phyloP scores from a whole-genome alignment of 139 green algal species.

The Ettlia oleoabundans region DNA sequence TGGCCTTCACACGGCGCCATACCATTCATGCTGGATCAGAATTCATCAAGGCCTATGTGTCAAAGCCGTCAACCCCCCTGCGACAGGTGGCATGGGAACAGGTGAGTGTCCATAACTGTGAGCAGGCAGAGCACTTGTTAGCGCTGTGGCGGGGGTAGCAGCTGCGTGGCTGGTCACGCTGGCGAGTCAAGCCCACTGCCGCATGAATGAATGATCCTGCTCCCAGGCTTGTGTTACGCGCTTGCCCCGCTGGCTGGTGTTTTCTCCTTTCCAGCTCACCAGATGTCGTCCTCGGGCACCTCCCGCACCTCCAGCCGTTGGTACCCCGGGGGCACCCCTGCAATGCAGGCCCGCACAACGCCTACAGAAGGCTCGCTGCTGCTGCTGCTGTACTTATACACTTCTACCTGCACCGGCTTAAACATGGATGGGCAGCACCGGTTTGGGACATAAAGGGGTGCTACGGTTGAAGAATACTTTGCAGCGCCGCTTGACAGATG shows the following conservation, averaged over 20 bases:
- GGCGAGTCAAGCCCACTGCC: too few species aligned
- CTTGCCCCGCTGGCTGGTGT: not conserved
- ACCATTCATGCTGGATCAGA: too few species aligned
- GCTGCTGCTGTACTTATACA: conserved; percentile 32
- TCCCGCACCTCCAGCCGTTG: conserved; percentile 13
- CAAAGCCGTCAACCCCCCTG: conserved; percentile 24
- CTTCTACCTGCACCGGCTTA: conserved; percentile 26
- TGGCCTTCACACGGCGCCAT: too few species aligned
- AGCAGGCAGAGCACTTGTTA: too few species aligned
- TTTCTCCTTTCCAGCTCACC: not conserved
- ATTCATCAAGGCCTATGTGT: not conserved
- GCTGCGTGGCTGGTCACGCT: too few species aligned
- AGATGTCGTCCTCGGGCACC: conserved; percentile 16
- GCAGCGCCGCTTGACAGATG: too few species aligned
- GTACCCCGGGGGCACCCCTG: conserved; percentile 8
- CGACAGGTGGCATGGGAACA: not conserved
- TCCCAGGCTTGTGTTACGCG: not conserved
- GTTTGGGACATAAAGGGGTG: too few species aligned
- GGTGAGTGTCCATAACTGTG: not conserved
- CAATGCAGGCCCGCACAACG: conserved; percentile 14
- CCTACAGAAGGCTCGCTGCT: not conserved
- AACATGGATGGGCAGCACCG: not conserved
- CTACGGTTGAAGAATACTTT: too few species aligned
- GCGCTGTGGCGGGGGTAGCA: too few species aligned
- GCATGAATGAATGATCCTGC: too few species aligned